Conservation (phyloP, 2,329 filamentous ascomycete genomes). For the Hirsutella thompsonii region DNA sequence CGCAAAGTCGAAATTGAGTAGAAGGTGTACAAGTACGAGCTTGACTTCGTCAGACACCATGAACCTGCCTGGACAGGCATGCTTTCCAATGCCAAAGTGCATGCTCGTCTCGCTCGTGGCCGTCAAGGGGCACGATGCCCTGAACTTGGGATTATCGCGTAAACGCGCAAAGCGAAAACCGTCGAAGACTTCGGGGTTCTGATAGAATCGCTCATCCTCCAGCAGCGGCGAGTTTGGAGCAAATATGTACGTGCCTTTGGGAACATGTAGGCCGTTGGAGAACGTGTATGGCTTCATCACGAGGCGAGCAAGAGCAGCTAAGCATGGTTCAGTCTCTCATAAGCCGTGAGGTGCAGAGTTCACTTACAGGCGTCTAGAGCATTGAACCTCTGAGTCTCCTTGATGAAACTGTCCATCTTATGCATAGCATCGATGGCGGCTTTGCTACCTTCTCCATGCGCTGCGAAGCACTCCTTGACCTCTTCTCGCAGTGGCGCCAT, state of each 20-base stretch:
- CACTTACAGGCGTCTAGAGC: conserved; percentile 6
- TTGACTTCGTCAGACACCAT: conserved; percentile 8
- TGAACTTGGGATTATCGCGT: conserved; percentile 3
- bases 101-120: conserved; percentile 6
- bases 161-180: conserved; percentile 6
- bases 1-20: conserved; percentile 6
- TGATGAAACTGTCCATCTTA: conserved; percentile 9
- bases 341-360: not conserved
- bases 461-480: conserved; percentile 3
- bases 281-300: conserved; percentile 6
- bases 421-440: conserved; percentile 3
- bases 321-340: not conserved
- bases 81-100: conserved; percentile 7
- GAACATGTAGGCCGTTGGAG: conserved; percentile 7
- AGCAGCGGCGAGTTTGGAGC: conserved; percentile 6
- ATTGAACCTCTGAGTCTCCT: conserved; percentile 7
- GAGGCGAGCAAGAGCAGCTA: conserved; percentile 6
- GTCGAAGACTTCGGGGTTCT: conserved; percentile 4
- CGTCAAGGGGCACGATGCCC: conserved; percentile 2
- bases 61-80: conserved; percentile 7
- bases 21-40: conserved; percentile 4
- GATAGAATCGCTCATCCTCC: conserved; percentile 5
- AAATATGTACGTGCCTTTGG: conserved; percentile 5
- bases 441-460: conserved; percentile 4
- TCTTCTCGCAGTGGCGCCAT: conserved; percentile 5